Evolutionary conservation across 2,329 filamentous ascomycete species (phyloP), one percentile per base, ranked within the genome.

Genomic region (Tricladium varicosporioides): DNA sequence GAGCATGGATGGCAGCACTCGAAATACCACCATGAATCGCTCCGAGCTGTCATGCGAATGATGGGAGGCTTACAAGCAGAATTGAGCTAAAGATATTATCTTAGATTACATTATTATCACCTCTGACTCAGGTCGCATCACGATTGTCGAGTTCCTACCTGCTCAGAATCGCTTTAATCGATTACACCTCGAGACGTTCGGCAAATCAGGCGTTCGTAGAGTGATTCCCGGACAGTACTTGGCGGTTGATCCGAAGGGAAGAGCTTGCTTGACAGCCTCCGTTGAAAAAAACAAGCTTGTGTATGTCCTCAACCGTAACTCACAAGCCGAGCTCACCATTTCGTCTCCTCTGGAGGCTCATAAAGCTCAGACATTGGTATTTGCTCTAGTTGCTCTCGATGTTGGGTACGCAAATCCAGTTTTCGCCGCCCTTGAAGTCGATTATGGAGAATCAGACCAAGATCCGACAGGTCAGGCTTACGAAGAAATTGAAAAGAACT

Each of bases 271-370:
- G 71, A 90, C 97, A 60, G 92, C 94, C 9, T 93, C 92, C 5
- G 82, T 93, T 54, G 95, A 99, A 77, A 99, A 99, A 82, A 99
- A 97, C 78, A 99, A 99, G 78, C 88, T 99, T 56, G 94, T 99
- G 65, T 99, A 99, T 75, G 93, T 99, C 68, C 81, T 99, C 65
- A 97, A 97, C 74, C 88, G 95, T 63, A 96, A 96, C 75, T 84
- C 92, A 2, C 91, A 97, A 74, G 92, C 92, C 15, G 91, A 96
- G 73, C 84, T 99, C 67, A 95, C 92, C 43, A 99, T 99, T 51
- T 99, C 94, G 5, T 99, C 94, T 13, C 94, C 94, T 0, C 81
- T 99, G 15, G 95, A 99, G 75, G 95, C 94, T 1, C 93, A 99
- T 75, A 96, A 94, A 73, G 86, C 91, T 11, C 91, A 93, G 59